Evolutionary conservation across 2,329 filamentous ascomycete species (phyloP), one percentile per base, ranked within the genome.

Genomic region (Aureobasidium mangrovei): DNA sequence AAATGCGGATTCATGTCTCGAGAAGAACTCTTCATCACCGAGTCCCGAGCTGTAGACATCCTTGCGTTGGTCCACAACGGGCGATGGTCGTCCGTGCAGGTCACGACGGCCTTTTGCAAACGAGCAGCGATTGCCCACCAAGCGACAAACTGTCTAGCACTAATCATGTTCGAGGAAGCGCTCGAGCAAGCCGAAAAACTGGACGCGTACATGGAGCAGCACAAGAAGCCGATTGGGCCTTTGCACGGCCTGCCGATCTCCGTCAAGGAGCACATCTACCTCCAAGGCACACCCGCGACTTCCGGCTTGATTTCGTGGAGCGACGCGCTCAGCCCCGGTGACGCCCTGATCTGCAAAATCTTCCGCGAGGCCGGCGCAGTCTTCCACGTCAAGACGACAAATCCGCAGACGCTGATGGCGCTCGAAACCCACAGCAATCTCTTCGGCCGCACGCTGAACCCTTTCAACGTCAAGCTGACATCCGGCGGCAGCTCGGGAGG

Each of bases 191-290:
- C 77, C 5, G 69, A 73, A 59, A 67, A 72, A 43, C 69, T 79
- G 2, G 78, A 81, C 60, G 67, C 72, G 0, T 70, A 79, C 54
- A 66, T 77, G 3, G 60, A 64, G 9, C 67, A 64, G 45, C 72
- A 67, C 9, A 69, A 69, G 35, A 62, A 67, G 57, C 63, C 72
- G 0, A 67, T 75, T 42, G 84, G 84, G 0, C 82, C 83, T 4
- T 72, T 87, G 2, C 83, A 86, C 63, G 84, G 81, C 66, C 46
- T 83, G 0, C 79, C 80, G 1, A 71, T 83, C 7, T 78, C 82
- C 0, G 73, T 87, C 48, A 88, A 87, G 62, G 83, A 86, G 66
- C 80, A 82, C 60, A 82, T 85, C 69, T 75, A 84, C 52, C 68
- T 84, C 6, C 62, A 65, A 6, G 79, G 78, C 10, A 49, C 41